Percentiles rank a stretch among this genome's conserved stretches.
These are phyloP conservation scores for Leccinum griseonigrum DNA, from an alignment of 1,284 basidiomycete species.

Conservation along the genomic window DNA sequence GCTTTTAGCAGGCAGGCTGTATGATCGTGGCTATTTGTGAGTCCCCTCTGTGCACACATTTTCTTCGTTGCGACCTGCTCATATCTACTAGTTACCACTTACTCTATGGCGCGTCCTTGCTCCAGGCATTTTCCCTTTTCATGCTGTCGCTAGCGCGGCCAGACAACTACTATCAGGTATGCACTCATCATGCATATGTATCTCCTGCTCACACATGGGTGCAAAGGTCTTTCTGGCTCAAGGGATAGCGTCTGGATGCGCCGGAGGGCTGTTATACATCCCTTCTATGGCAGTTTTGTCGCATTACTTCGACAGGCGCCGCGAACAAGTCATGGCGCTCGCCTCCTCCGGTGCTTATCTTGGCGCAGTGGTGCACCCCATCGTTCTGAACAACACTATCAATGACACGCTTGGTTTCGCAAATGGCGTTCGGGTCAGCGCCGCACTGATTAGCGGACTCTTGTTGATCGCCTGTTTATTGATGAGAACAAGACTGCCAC, in stretches of 20 bases:
- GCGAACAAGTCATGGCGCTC: slow-evolving; percentile 34
- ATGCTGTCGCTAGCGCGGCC: slow-evolving; percentile 38
- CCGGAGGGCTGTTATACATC: slow-evolving; percentile 33
- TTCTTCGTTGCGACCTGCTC: background rate
- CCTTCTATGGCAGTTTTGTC: slow-evolving; percentile 36
- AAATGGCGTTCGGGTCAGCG: slow-evolving; percentile 34
- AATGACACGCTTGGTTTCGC: slow-evolving; percentile 30
- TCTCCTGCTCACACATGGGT: background rate
- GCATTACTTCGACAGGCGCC: slow-evolving; percentile 36
- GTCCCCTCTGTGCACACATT: slow-evolving; percentile 5
- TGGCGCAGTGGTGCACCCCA: slow-evolving; percentile 36
- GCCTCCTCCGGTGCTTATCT: slow-evolving; percentile 37
- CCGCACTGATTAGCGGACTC: slow-evolving; percentile 30
- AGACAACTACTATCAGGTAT: slow-evolving; percentile 35
- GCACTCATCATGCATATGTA: background rate
- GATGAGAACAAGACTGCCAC: slow-evolving; percentile 30
- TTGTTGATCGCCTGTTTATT: slow-evolving; percentile 29
- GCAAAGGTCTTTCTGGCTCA: slow-evolving; percentile 36
- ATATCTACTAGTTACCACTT: slow-evolving; percentile 22
- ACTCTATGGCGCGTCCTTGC: slow-evolving; percentile 29
- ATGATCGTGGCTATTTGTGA: slow-evolving; percentile 37
- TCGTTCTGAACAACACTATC: slow-evolving; percentile 44
- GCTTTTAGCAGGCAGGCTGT: slow-evolving; percentile 34
- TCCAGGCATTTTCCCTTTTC: slow-evolving; percentile 35
- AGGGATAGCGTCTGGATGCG: slow-evolving; percentile 35